Percentiles rank a stretch among this genome's conserved stretches.
phyloP scores from a whole-genome alignment of 2,329 filamentous ascomycete genomes.

The Harringtonia lauricola region DNA sequence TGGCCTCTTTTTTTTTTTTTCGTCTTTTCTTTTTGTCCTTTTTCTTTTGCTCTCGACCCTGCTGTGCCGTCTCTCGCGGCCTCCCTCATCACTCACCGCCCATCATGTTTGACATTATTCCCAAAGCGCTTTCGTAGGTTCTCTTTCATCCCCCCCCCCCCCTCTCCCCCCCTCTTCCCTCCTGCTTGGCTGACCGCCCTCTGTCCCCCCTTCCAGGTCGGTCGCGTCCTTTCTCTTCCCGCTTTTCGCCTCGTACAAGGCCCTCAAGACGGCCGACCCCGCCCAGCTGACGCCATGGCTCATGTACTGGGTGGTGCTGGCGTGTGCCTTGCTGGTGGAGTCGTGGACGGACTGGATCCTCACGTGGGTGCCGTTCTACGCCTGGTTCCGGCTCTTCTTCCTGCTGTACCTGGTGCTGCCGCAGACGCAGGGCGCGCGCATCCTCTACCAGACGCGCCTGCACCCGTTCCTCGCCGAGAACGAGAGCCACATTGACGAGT shows the following conservation, averaged over 20 bases:
- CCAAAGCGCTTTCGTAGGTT: slow-evolving; percentile 11
- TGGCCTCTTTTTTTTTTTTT: too few relatives aligned
- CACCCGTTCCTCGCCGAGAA: slow-evolving; percentile 83
- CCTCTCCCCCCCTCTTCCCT: not conserved
- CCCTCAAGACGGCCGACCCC: slow-evolving; percentile 83
- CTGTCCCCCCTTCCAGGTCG: slow-evolving; percentile 42
- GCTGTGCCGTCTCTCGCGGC: too few relatives aligned
- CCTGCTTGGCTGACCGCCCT: slow-evolving; percentile 2
- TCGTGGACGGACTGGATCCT: slow-evolving; percentile 83
- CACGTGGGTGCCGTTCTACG: slow-evolving; percentile 85
- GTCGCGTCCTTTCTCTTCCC: slow-evolving; percentile 86
- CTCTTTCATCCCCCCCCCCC: not conserved
- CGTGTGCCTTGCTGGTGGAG: slow-evolving; percentile 70
- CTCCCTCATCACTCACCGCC: too few relatives aligned
- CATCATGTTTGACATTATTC: slow-evolving; percentile 13
- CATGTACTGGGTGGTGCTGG: slow-evolving; percentile 97
- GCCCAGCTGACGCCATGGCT: slow-evolving; percentile 91
- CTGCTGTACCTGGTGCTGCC: slow-evolving; percentile 94
- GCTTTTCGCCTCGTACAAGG: slow-evolving; percentile 95
- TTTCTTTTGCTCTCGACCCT: too few relatives aligned
- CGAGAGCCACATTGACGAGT: slow-evolving; percentile 78
- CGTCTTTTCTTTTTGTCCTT: too few relatives aligned
- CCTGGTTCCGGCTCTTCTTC: slow-evolving; percentile 77
- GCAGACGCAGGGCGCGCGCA: slow-evolving; percentile 84
- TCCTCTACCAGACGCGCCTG: slow-evolving; percentile 75